Evolutionary conservation across 1,284 basidiomycete species (phyloP).

Genomic region (Lignosus rhinocerotis): DNA sequence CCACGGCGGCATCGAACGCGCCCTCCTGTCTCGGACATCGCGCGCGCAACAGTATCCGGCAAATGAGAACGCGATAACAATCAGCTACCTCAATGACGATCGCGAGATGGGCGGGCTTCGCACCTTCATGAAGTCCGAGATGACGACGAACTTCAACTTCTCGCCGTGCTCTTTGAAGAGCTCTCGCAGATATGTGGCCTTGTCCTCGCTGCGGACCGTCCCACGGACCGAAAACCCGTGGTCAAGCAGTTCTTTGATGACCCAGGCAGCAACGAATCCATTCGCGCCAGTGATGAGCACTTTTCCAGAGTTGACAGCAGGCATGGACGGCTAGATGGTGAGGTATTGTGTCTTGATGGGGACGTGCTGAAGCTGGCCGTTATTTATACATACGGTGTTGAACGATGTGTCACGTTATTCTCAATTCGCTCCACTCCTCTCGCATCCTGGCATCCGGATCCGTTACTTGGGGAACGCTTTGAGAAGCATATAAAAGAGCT

Average conservation of each 20-base stretch:
- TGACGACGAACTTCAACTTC: conserved; percentile 48
- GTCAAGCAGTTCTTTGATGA: conserved; percentile 33
- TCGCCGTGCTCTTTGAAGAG: conserved; percentile 16
- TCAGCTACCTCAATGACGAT: conserved; percentile 5
- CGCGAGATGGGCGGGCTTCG: neutral
- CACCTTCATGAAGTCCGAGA: conserved; percentile 56
- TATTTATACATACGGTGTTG: too few species aligned
- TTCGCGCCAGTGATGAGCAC: conserved; percentile 35
- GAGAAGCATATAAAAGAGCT: too few species aligned
- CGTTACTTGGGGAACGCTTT: too few species aligned
- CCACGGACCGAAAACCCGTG: conserved; percentile 44
- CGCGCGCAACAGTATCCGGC: neutral
- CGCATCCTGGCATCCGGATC: too few species aligned
- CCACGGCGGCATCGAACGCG: conserved; percentile 44
- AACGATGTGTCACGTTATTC: too few species aligned
- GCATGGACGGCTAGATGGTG: conserved; percentile 22
- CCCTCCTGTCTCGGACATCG: conserved; percentile 29
- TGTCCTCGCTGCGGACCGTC: conserved; percentile 46
- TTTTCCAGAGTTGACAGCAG: conserved; percentile 22
- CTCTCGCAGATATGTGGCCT: conserved; percentile 43
- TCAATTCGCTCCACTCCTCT: too few species aligned
- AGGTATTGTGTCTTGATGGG: too few species aligned
- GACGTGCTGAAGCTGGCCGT: too few species aligned
- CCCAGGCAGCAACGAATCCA: conserved; percentile 35
- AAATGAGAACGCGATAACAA: conserved; percentile 24